Evolutionary conservation across 148 eudicot genomes (phyloP).

Genomic region (Polygonum maritimum): DNA sequence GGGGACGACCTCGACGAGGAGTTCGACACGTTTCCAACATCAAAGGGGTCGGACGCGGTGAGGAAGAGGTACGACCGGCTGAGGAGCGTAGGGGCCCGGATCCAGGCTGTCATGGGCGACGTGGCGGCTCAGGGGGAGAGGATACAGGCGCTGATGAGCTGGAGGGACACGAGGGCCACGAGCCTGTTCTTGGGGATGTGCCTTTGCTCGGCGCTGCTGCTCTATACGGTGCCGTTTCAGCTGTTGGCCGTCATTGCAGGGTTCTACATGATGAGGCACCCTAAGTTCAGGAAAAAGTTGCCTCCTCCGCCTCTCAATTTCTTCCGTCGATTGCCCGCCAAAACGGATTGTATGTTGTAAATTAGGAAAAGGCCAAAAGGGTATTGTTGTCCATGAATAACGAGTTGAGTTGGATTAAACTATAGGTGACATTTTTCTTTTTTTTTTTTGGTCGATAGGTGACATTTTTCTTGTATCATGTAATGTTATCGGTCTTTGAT

Average conservation of each 20-base stretch:
- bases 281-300: slow-evolving; percentile 11
- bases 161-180: slow-evolving; percentile 12
- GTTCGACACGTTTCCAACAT: slow-evolving; percentile 22
- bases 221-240: slow-evolving; percentile 13
- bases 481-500: no score
- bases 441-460: no score
- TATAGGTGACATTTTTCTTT: no score
- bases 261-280: slow-evolving; percentile 13
- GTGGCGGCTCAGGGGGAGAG: slow-evolving; percentile 16
- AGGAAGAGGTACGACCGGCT: slow-evolving; percentile 21
- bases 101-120: slow-evolving; percentile 12
- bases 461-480: no score
- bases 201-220: slow-evolving; percentile 1
- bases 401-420: no score
- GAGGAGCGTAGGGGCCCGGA: slow-evolving; percentile 10
- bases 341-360: slow-evolving; percentile 12
- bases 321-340: slow-evolving; percentile 15
- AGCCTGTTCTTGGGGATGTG: slow-evolving; percentile 6
- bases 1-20: slow-evolving; percentile 25
- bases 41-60: not conserved
- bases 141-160: slow-evolving; percentile 13
- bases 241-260: not conserved
- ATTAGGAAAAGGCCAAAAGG: not conserved
- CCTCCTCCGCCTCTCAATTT: slow-evolving; percentile 9
- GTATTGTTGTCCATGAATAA: no score